A percentile compares a stretch with the other conserved stretches of the same genome.
Conservation (phyloP, 257 asterid genomes). For the Penstemon newberryi region DNA sequence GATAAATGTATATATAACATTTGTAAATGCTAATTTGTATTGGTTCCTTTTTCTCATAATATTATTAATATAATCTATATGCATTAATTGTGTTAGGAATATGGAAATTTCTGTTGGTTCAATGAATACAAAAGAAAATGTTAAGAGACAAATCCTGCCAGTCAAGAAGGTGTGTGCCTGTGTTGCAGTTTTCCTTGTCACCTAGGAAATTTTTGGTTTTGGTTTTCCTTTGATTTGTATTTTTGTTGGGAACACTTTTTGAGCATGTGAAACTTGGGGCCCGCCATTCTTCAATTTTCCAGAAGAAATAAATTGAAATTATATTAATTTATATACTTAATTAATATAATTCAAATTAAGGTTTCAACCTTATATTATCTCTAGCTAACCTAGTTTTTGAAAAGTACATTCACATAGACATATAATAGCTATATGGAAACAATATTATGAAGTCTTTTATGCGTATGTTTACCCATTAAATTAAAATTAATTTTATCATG, state of each 20-base stretch:
- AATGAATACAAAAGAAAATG: slow-evolving; percentile 24
- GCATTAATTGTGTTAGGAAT: not conserved
- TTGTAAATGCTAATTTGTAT: not conserved
- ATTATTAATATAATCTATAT: no score
- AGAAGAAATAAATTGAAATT: no score
- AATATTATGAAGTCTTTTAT: no score
- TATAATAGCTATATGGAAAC: no score
- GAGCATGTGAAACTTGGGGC: slow-evolving; percentile 29
- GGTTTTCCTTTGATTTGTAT: slow-evolving; percentile 24
- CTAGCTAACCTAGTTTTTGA: no score
- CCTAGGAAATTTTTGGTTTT: not conserved
- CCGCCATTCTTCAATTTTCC: no score
- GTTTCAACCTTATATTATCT: no score
- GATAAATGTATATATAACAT: not conserved
- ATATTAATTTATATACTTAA: no score
- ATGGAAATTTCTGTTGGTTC: not conserved
- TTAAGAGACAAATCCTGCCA: slow-evolving; percentile 22
- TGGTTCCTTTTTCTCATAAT: not conserved
- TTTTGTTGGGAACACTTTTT: slow-evolving; percentile 11
- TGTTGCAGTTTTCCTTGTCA: slow-evolving; percentile 16
- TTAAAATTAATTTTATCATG: no score
- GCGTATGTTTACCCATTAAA: no score
- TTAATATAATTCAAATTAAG: no score
- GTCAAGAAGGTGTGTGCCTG: slow-evolving; percentile 21
- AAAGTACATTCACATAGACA: no score